phyloP scores from a whole-genome alignment of 352 stramenopile genomes.

The Thalassiosira hispida region DNA sequence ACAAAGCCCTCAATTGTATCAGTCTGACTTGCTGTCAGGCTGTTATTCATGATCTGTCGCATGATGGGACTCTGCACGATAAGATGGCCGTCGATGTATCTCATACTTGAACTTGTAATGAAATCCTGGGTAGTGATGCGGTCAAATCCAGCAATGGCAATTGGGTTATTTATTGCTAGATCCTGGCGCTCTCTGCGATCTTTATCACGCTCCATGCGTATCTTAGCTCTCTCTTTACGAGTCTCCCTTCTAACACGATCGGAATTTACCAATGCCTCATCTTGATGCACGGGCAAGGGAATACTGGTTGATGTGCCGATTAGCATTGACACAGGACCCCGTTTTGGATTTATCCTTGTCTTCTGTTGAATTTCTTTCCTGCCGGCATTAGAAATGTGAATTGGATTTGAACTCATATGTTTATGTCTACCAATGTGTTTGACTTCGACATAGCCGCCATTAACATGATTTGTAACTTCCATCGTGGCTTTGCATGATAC shows the following conservation, averaged over 20 bases:
- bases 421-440: not conserved
- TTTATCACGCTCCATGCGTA: not conserved
- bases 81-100: not conserved
- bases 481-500: not conserved
- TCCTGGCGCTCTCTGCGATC: not conserved
- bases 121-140: not conserved
- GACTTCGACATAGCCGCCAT: not conserved
- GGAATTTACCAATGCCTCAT: not conserved
- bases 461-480: not conserved
- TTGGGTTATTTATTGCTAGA: not conserved
- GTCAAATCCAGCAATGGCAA: constrained; percentile 4
- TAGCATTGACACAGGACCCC: not conserved
- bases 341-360: not conserved
- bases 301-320: not conserved
- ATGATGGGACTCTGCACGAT: constrained; percentile 1
- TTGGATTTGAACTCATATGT: not conserved
- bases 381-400: not conserved
- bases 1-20: constrained; percentile 12
- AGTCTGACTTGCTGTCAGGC: not conserved
- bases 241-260: not conserved
- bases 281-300: not conserved
- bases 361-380: not conserved
- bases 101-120: not conserved
- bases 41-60: constrained; percentile 5
- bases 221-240: not conserved